Conservation (phyloP, 164 flowering plant species). For the Aristolochia fimbriata region DNA sequence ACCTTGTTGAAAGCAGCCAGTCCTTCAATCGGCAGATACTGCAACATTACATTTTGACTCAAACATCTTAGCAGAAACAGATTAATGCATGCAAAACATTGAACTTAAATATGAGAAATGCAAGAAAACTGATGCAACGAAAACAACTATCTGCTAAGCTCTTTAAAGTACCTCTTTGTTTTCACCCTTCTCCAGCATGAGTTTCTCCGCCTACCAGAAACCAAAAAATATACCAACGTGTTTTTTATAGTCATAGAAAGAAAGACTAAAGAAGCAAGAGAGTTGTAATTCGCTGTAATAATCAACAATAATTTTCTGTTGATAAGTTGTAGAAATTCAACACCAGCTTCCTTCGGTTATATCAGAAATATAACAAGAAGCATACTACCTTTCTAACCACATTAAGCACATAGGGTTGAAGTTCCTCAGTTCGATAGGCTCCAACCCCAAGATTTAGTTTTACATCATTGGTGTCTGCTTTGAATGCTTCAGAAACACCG, state of each 20-base stretch:
- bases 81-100: no score
- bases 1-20: conserved; percentile 91
- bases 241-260: background rate
- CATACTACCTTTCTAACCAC: conserved; percentile 77
- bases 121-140: background rate
- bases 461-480: conserved; percentile 53
- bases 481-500: conserved; percentile 97
- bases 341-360: background rate
- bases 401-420: conserved; percentile 88
- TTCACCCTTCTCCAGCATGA: conserved; percentile 82
- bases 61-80: background rate
- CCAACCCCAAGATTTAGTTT: conserved; percentile 99
- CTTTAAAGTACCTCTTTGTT: conserved; percentile 76
- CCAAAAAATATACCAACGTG: conserved; percentile 1
- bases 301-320: background rate
- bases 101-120: background rate
- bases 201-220: conserved; percentile 67
- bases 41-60: conserved; percentile 10
- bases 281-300: background rate
- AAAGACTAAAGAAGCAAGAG: background rate
- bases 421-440: conserved; percentile 96
- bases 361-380: no score
- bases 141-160: background rate
- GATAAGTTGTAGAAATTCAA: background rate
- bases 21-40: conserved; percentile 99